These are phyloP conservation scores for Podospora comata DNA, from an alignment of 495 filamentous ascomycete genomes.

Conservation along the genomic window DNA sequence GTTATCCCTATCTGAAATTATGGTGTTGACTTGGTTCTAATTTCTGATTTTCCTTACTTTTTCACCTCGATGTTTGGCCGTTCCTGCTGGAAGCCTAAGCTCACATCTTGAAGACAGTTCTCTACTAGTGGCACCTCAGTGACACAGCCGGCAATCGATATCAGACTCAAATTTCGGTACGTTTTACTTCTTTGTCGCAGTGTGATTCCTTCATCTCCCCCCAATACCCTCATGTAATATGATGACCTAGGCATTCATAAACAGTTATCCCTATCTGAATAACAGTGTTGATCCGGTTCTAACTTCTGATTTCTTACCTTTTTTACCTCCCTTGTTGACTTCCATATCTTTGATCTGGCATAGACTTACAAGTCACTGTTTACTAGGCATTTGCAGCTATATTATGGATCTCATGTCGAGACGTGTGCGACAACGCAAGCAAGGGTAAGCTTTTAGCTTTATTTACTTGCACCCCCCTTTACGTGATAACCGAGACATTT, in stretches of 20 bases:
- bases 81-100: conserved; percentile 13
- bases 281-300: neutral
- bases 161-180: neutral
- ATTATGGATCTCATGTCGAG: neutral
- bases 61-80: neutral
- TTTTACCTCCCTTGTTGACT: neutral
- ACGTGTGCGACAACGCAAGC: neutral
- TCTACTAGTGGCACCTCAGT: neutral
- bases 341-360: neutral
- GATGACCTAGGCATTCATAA: neutral
- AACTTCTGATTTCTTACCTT: neutral
- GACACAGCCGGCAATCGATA: neutral
- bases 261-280: neutral
- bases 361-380: neutral
- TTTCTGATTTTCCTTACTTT: conserved; percentile 10
- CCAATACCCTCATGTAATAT: neutral
- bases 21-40: conserved; percentile 10
- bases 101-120: neutral
- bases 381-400: neutral
- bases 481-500: conserved; percentile 11
- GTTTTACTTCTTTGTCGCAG: neutral
- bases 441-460: conserved; percentile 5
- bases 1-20: conserved; percentile 12
- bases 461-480: neutral
- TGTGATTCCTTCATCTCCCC: neutral